A percentile compares a stretch with the other conserved stretches of the same genome.
Evolutionary conservation across 2,329 filamentous ascomycete species (phyloP).

Genomic region (Pseudogymnoascus sp.): DNA sequence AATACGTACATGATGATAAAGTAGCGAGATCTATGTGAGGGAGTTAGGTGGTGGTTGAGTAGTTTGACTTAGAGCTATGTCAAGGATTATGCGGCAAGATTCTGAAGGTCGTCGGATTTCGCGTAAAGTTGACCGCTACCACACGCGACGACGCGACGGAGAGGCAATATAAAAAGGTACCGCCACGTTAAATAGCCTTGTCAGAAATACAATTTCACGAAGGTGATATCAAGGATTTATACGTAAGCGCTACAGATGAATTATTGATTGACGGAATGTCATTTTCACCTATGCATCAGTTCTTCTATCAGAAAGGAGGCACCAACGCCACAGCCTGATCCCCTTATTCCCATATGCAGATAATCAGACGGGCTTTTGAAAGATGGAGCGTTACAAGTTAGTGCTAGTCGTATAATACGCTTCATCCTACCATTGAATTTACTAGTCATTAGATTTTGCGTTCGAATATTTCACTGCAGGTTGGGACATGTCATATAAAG

Average conservation of each 20-base stretch:
- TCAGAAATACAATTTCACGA: neutral
- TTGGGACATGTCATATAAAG: neutral
- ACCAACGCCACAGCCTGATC: neutral
- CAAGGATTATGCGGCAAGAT: conserved; percentile 9
- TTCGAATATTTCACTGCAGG: neutral
- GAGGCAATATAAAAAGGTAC: neutral
- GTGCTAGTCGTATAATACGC: neutral
- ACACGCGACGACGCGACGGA: conserved; percentile 5
- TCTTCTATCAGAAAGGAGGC: neutral
- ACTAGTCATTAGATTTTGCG: neutral
- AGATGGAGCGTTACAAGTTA: neutral
- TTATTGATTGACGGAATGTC: neutral
- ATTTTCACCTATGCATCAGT: neutral
- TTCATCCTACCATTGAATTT: neutral
- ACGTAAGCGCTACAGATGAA: neutral
- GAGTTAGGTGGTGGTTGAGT: conserved; percentile 3
- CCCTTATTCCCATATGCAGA: neutral
- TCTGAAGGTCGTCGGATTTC: conserved; percentile 4
- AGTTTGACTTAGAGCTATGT: neutral
- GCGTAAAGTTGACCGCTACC: conserved; percentile 7
- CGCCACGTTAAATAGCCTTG: neutral
- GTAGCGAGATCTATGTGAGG: neutral
- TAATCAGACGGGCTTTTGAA: neutral
- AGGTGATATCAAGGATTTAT: neutral
- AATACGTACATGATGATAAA: neutral